phyloP scores from a whole-genome alignment of 2,329 filamentous ascomycete genomes.

The Thielaviopsis cerberus region DNA sequence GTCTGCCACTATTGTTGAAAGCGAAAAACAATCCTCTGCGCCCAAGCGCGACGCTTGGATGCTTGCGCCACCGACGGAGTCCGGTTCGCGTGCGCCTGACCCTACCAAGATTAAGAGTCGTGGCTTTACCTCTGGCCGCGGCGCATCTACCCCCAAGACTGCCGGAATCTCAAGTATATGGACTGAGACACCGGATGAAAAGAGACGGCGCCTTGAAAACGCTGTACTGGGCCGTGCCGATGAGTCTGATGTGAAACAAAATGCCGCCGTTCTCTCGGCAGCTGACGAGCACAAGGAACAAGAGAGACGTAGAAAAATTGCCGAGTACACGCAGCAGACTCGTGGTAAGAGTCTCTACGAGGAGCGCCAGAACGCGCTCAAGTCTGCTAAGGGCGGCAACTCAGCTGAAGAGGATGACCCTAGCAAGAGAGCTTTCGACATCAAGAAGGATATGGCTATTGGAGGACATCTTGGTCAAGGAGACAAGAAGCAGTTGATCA shows the following conservation, averaged over 20 bases:
- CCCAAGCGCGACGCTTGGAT: conserved; percentile 66
- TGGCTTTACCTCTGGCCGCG: conserved; percentile 57
- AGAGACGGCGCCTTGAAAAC: conserved; percentile 60
- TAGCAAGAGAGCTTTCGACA: conserved; percentile 71
- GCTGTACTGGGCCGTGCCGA: conserved; percentile 57
- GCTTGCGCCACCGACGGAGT: conserved; percentile 45
- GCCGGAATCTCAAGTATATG: conserved; percentile 48
- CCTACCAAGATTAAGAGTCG: conserved; percentile 67
- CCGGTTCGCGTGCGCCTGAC: conserved; percentile 46
- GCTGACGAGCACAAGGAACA: conserved; percentile 37
- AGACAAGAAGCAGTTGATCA: conserved; percentile 62
- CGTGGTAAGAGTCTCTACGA: conserved; percentile 41
- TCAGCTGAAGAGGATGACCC: conserved; percentile 67
- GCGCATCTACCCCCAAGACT: conserved; percentile 15
- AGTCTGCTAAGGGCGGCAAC: conserved; percentile 1
- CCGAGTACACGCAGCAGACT: conserved; percentile 32
- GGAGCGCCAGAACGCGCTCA: conserved; percentile 27
- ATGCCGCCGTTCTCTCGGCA: conserved; percentile 13
- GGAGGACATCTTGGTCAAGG: conserved; percentile 52
- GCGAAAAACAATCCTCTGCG: conserved; percentile 19
- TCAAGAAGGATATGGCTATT: conserved; percentile 81
- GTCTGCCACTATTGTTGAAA: conserved; percentile 22
- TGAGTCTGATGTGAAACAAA: conserved; percentile 18
- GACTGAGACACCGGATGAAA: conserved; percentile 84
- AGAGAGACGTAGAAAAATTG: conserved; percentile 30